These are phyloP conservation scores for Ophiostoma sp. DNA, from an alignment of 2,329 filamentous ascomycete species.

Conservation along the genomic window DNA sequence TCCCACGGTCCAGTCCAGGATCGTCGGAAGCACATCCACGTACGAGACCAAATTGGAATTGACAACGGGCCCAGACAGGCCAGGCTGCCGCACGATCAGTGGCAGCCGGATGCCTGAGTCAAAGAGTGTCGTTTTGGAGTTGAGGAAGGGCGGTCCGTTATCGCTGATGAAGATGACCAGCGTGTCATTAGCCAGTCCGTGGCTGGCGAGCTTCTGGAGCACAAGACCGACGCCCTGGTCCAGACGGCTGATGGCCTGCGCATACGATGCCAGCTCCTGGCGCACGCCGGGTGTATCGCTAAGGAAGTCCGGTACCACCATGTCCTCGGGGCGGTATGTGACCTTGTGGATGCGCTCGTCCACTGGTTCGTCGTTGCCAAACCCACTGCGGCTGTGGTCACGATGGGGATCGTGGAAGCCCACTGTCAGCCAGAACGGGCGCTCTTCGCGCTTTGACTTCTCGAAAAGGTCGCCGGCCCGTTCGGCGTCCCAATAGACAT, in stretches of 20 bases:
- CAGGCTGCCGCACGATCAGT: constrained; percentile 38
- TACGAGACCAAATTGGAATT: constrained; percentile 44
- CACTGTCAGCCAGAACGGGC: constrained; percentile 43
- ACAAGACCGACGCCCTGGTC: constrained; percentile 41
- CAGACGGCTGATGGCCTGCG: constrained; percentile 38
- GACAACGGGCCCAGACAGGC: constrained; percentile 28
- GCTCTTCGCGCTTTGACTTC: constrained; percentile 29
- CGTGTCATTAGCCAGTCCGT: constrained; percentile 30
- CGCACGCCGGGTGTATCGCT: constrained; percentile 38
- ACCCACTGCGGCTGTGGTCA: constrained; percentile 38
- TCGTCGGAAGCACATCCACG: constrained; percentile 43
- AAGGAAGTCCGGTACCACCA: constrained; percentile 40
- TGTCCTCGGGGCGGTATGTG: constrained; percentile 31
- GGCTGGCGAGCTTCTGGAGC: constrained; percentile 33
- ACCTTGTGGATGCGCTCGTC: constrained; percentile 27
- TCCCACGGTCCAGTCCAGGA: constrained; percentile 38
- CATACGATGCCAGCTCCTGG: constrained; percentile 41
- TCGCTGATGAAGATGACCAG: constrained; percentile 9
- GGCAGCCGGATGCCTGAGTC: constrained; percentile 3
- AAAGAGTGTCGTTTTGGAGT: constrained; percentile 32
- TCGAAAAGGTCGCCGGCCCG: constrained; percentile 38
- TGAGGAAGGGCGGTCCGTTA: constrained; percentile 35
- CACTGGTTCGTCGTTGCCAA: constrained; percentile 39
- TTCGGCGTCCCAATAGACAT: constrained; percentile 40
- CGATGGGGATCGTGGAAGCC: constrained; percentile 45